These are phyloP conservation scores for Cymbidium sinense DNA, from an alignment of 106 monocot species.

Conservation along the genomic window DNA sequence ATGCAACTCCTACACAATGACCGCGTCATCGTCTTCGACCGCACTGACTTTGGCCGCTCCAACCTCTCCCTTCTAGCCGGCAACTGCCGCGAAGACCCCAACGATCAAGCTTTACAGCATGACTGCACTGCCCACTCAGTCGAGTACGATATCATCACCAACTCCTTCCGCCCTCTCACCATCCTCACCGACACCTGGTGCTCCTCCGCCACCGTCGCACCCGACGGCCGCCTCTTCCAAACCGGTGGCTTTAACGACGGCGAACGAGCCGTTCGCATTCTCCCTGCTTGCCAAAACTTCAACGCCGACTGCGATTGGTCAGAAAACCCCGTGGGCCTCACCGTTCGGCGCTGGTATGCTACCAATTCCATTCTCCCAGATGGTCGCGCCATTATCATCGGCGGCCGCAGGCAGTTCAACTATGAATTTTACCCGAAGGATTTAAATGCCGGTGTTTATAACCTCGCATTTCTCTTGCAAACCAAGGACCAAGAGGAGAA, in stretches of 20 bases:
- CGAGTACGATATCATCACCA: constrained; percentile 14
- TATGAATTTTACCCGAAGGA: constrained; percentile 50
- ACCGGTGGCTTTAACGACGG: constrained; percentile 32
- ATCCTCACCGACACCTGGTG: constrained; percentile 31
- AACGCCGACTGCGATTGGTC: constrained; percentile 34
- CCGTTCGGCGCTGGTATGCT: constrained; percentile 55
- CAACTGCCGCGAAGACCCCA: constrained; percentile 19
- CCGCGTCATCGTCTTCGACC: constrained; percentile 30
- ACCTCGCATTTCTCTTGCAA: constrained; percentile 27
- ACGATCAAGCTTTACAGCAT: constrained; percentile 7
- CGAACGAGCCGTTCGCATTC: constrained; percentile 14
- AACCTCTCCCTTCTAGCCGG: constrained; percentile 23
- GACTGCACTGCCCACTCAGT: constrained; percentile 32
- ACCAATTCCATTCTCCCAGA: constrained; percentile 59
- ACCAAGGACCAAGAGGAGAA: constrained; percentile 41
- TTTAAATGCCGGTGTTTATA: neutral
- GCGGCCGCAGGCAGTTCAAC: constrained; percentile 53
- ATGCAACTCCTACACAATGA: constrained; percentile 31
- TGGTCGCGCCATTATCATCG: constrained; percentile 36
- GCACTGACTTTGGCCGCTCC: constrained; percentile 32
- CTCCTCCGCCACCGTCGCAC: constrained; percentile 24
- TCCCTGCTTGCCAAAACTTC: constrained; percentile 1
- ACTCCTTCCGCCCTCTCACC: constrained; percentile 19
- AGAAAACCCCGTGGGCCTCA: constrained; percentile 25
- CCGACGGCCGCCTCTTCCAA: constrained; percentile 23